These are phyloP conservation scores for Emmonsiellopsis sp. DNA, from an alignment of 2,329 filamentous ascomycete species.

Conservation along the genomic window DNA sequence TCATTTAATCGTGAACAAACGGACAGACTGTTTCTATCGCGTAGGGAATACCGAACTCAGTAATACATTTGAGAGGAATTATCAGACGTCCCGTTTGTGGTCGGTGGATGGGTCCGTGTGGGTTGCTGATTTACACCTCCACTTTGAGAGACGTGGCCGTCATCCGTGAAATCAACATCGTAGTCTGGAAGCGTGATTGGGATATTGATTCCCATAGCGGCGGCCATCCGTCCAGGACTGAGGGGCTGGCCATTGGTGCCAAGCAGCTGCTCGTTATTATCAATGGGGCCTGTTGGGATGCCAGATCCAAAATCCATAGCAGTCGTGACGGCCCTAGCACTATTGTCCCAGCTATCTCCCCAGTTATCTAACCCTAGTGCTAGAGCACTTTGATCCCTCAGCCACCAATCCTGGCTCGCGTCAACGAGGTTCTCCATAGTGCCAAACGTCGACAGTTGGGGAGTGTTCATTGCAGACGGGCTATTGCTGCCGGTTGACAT, in stretches of 20 bases:
- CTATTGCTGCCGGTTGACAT: conserved; percentile 16
- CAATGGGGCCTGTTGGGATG: not conserved
- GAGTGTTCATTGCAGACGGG: not conserved
- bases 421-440: conserved; percentile 51
- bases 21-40: no score
- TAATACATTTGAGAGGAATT: conserved; percentile 5
- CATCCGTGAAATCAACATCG: not conserved
- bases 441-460: conserved; percentile 35
- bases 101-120: not conserved
- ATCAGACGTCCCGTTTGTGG: not conserved
- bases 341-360: conserved; percentile 5
- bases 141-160: not conserved
- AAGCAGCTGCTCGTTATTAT: not conserved
- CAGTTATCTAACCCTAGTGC: conserved; percentile 54
- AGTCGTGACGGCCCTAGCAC: not conserved
- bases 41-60: not conserved
- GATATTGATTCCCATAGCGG: not conserved
- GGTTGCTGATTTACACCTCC: not conserved
- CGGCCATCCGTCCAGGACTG: not conserved
- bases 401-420: conserved; percentile 57
- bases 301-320: not conserved
- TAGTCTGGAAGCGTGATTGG: not conserved
- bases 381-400: conserved; percentile 52
- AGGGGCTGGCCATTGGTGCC: not conserved
- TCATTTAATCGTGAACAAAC: no score